Conservation (phyloP, 139 green algal genomes). For the Auxenochlorella pyrenoidosa region DNA sequence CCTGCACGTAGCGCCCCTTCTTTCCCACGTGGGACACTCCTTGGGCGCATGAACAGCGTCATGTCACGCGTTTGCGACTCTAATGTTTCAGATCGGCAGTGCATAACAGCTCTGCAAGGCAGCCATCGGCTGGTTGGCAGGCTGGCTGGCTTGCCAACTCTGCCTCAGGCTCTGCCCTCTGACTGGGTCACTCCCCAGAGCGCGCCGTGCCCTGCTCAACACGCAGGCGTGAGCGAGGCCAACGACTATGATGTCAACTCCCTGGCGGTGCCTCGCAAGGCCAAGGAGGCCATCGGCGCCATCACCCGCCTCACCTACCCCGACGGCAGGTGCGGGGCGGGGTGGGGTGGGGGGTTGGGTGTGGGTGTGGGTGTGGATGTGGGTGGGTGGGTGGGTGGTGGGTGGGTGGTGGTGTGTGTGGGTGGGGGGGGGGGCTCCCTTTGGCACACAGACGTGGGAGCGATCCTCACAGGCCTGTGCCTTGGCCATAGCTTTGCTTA, state of each 20-base stretch:
- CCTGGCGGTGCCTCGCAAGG: slow-evolving; percentile 90
- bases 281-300: slow-evolving; percentile 96
- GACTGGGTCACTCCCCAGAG: no score
- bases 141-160: neutral
- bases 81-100: no score
- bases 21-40: no score
- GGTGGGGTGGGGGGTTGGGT: neutral
- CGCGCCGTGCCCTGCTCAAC: neutral
- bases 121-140: neutral
- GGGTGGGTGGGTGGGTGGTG: neutral
- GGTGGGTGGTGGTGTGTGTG: neutral
- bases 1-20: no score
- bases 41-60: no score
- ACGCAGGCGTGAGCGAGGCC: slow-evolving; percentile 67
- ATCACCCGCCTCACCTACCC: slow-evolving; percentile 71
- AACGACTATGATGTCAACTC: slow-evolving; percentile 94
- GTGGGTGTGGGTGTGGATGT: neutral
- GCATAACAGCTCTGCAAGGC: neutral
- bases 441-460: no score
- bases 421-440: no score
- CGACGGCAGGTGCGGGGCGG: slow-evolving; percentile 51
- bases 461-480: no score
- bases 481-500: no score
- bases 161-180: neutral
- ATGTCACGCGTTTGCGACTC: no score